A percentile compares a stretch with the other conserved stretches of the same genome.
phyloP scores from a whole-genome alignment of 345 rosid species.

The Citrus reticulata region DNA sequence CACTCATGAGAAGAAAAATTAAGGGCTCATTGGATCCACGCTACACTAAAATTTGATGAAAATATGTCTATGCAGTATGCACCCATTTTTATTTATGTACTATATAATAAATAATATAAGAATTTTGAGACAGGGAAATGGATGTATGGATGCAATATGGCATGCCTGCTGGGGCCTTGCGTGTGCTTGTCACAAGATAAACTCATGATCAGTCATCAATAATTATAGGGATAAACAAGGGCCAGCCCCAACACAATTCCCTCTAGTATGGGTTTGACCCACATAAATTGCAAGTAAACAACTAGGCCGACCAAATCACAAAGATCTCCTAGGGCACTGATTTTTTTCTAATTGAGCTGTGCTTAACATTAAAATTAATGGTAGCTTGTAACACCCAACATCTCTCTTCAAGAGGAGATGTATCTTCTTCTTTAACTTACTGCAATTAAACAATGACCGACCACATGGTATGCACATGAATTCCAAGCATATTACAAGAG shows the following conservation, averaged over 20 bases:
- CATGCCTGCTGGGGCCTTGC: not conserved
- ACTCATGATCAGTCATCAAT: not conserved
- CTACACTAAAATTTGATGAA: not conserved
- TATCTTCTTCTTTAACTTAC: conserved; percentile 7
- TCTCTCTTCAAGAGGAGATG: conserved; percentile 22
- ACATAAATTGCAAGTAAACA: conserved; percentile 5
- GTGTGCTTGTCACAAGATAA: not conserved
- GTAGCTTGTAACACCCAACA: conserved; percentile 1
- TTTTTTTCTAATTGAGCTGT: conserved; percentile 9
- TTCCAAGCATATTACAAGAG: not conserved
- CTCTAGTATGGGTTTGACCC: not conserved
- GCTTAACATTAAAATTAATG: not conserved
- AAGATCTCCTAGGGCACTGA: conserved; percentile 28
- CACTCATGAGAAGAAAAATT: too few relatives aligned
- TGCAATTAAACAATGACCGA: conserved; percentile 16
- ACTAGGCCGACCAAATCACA: conserved; percentile 46
- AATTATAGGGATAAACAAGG: not conserved
- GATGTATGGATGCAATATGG: not conserved
- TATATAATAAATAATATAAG: not conserved
- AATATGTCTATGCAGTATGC: too few relatives aligned
- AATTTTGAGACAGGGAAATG: not conserved
- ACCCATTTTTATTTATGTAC: too few relatives aligned
- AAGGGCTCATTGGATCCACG: not conserved
- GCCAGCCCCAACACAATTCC: not conserved
- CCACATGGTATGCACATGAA: conserved; percentile 11